A percentile compares a stretch with the other conserved stretches of the same genome.
Evolutionary conservation across 2,329 filamentous ascomycete species (phyloP).

Genomic region (Pestalotiopsis sp.): DNA sequence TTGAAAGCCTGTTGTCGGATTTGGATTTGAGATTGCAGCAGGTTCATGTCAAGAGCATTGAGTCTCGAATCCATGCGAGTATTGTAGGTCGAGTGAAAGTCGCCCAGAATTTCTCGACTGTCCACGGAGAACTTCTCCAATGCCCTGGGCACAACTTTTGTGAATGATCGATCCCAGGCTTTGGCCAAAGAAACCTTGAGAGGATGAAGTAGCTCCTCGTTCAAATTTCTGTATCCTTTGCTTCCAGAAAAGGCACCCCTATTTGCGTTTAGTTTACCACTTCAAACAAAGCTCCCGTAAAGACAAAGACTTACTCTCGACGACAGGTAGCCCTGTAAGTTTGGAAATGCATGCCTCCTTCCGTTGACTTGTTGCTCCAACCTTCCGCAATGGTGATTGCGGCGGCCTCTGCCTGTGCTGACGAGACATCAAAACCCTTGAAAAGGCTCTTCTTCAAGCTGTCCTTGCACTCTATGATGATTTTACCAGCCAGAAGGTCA

Average conservation of each 20-base stretch:
- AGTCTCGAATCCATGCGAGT: not conserved
- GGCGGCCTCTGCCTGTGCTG: not conserved
- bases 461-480: not conserved
- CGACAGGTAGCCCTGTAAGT: not conserved
- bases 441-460: not conserved
- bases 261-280: too few relatives aligned
- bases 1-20: not conserved
- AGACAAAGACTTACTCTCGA: not conserved
- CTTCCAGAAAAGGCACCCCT: not conserved
- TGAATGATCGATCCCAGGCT: not conserved
- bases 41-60: not conserved
- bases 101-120: not conserved
- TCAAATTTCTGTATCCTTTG: not conserved
- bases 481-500: not conserved
- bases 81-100: not conserved
- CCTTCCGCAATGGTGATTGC: not conserved
- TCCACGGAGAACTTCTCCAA: not conserved
- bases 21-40: not conserved
- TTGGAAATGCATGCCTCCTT: not conserved
- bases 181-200: not conserved
- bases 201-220: not conserved
- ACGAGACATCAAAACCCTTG: not conserved
- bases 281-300: not conserved
- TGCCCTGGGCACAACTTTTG: not conserved
- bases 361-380: not conserved